phyloP scores from a whole-genome alignment of 176 grass and related monocot species.

The Phoenix dactylifera region DNA sequence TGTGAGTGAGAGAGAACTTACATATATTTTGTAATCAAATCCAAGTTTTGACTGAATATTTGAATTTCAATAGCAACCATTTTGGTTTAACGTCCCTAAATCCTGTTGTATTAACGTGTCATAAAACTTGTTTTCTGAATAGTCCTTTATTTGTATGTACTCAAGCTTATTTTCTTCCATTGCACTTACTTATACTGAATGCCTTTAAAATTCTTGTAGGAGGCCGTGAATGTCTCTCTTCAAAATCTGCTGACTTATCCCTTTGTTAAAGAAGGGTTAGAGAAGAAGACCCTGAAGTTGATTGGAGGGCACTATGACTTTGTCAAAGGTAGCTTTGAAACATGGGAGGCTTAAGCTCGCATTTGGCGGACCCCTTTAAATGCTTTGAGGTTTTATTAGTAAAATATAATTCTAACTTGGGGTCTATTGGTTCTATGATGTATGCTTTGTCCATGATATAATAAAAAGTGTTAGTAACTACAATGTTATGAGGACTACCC shows the following conservation, averaged over 20 bases:
- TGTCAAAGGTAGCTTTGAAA: conserved; percentile 30
- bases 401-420: too few relatives aligned
- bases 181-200: not conserved
- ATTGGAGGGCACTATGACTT: conserved; percentile 56
- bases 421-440: too few relatives aligned
- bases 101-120: not conserved
- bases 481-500: too few relatives aligned
- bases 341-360: conserved; percentile 24
- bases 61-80: too few relatives aligned
- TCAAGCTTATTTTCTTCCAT: not conserved
- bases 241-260: conserved; percentile 54
- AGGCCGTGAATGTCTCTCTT: conserved; percentile 52
- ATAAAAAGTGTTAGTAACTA: too few relatives aligned
- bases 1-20: too few relatives aligned
- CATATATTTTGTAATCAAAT: too few relatives aligned
- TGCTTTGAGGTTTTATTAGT: too few relatives aligned
- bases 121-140: not conserved
- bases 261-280: conserved; percentile 46
- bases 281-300: conserved; percentile 35
- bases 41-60: too few relatives aligned
- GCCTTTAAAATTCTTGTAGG: conserved; percentile 21
- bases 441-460: too few relatives aligned
- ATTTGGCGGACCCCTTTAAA: too few relatives aligned
- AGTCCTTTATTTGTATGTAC: not conserved
- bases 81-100: too few relatives aligned